Evolutionary conservation across 352 stramenopile species (phyloP), one percentile per base, ranked within the genome.

Genomic region (Achlya hypogyna): DNA sequence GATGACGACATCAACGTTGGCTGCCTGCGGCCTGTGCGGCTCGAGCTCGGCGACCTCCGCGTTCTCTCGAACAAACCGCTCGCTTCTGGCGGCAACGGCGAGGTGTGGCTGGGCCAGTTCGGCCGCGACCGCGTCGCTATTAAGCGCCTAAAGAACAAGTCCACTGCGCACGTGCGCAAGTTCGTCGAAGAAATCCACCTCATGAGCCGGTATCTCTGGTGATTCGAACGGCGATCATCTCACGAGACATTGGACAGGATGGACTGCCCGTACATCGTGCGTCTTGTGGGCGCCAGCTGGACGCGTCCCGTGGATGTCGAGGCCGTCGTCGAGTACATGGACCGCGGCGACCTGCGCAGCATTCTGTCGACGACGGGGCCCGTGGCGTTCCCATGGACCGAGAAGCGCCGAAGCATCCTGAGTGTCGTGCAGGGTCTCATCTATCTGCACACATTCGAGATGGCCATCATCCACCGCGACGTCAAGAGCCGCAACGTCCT

Each of bases 401-500:
- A 53, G 14, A 67, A 67, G 40, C n/a, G 38, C 38, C 5, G 10
- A 10, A 32, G 38, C 40, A 47, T 47, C 9, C 20, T 56, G 14
- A 31, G 22, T 23, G 22, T 67, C 6, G 51, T 31, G 10, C 32
- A 59, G 20, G 60, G 34, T 0, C 40, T 67, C 4, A 34, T 58
- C 8, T 63, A 63, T n/a, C 27, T 63, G 5, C 72, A 79, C 58
- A 63, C 53, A 1, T 67, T 69, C n/a, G 60, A 74, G 6, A 45
- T 40, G 20, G 18, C 14, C 8, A 58, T 81, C 16, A 79, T 81
- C 51, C 75, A 81, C 62, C 71, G 75, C 25, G 75, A 81, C 52
- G 49, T 86, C 63, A 86, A 86, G 71, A 73, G 73, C 38, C 67
- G 71, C n/a, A 81, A 79, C 56, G 76, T 77, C 38, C 76, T 81